phyloP scores from a whole-genome alignment of 129 eudicot species.

The Rutidosis leptorrhynchoides region DNA sequence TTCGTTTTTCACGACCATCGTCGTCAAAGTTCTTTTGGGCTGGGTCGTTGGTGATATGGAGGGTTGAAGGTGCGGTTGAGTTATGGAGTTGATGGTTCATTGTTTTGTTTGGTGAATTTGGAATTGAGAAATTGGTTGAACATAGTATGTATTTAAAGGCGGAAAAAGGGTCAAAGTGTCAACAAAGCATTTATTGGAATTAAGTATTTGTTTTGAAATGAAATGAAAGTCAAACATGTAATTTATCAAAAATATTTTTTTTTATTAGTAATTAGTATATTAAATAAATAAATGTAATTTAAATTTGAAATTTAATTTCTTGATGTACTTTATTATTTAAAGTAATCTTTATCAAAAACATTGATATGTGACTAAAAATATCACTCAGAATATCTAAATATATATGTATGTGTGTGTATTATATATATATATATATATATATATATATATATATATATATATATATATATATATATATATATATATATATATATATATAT shows the following conservation, averaged over 20 bases:
- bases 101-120: background rate
- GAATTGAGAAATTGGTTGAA: slow-evolving; percentile 1
- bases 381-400: background rate
- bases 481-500: no score
- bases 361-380: background rate
- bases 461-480: no score
- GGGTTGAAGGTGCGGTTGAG: slow-evolving; percentile 10
- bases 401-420: no score
- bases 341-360: background rate
- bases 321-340: no score
- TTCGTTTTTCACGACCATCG: slow-evolving; percentile 67
- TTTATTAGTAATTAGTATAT: no score
- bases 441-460: no score
- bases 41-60: slow-evolving; percentile 11
- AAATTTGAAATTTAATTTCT: no score
- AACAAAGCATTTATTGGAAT: slow-evolving; percentile 18
- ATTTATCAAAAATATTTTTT: no score
- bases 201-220: background rate
- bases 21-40: slow-evolving; percentile 55
- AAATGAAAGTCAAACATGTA: slow-evolving; percentile 1
- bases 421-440: no score
- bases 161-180: slow-evolving; percentile 13
- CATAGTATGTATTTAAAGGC: slow-evolving; percentile 1
- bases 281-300: no score
- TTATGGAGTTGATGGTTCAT: background rate